Base-by-base conservation (phyloP, 495 filamentous ascomycete species). In the Neurospora tetrasperma region DNA sequence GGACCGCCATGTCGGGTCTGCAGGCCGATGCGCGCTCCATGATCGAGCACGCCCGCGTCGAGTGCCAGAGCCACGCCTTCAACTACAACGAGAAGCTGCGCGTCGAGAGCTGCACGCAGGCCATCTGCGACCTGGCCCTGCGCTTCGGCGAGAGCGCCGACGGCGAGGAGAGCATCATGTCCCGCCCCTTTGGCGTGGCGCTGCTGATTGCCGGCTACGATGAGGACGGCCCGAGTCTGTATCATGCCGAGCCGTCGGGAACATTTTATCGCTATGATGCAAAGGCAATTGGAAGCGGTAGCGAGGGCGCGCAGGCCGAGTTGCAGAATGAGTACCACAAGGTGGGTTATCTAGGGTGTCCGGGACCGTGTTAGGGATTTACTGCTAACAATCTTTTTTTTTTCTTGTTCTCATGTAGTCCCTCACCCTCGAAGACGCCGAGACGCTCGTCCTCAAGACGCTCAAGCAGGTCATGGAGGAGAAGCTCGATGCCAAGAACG, bases 391-490 rank as follows among this genome's bases (percentile, higher is more conserved):
- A 35, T 35, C 35, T 35, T 23, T 23, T 31, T 31, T 31, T 31
- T 3, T 2, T 31, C 27, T 31, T 31, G 27, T 31, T 31, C 23
- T 35, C 3, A 38, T 38, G 35, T 38, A 38, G 35, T 98, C 95
- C 66, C 87, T 99, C 75, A 97, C 95, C 70, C 91, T 99, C 73
- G 84, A 87, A 69, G 96, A 99, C 81, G 96, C 96, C 27, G 96
- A 99, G 84, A 92, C 93, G 3, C 84, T 99, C 76, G 96, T 98
- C 42, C 86, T 99, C 76, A 98, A 98, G 89, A 99, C 96, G 44
- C 83, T 99, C 82, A 99, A 99, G 88, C 96, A 99, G 85, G 96
- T 99, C 71, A 99, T 99, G 96, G 96, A 99, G 85, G 96, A 99
- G 89, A 99, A 98, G 86, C 88, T 99, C 71, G 96, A 99, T 81